Evolutionary conservation across 1,139 yeast species (phyloP), one percentile per base, ranked within the genome.

Genomic region (Diutina pseudorugosa): DNA sequence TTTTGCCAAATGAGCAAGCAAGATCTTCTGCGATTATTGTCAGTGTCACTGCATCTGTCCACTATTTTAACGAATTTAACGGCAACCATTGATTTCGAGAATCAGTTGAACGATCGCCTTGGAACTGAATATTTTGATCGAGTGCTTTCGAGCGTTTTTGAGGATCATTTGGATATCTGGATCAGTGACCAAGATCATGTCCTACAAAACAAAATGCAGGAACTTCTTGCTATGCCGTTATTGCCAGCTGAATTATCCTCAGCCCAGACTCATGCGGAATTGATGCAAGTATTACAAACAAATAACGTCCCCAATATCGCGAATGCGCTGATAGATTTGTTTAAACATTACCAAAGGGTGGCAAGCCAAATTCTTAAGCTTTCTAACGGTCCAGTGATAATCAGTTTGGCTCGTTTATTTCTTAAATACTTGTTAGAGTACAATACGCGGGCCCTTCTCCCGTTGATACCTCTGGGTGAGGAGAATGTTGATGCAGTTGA

Each of bases 91-190:
- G 96, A 90, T 50, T 93, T 93, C 66, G 98, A 93, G 62, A 79
- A 76, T 57, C 81, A 73, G 58, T 71, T 91, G 51, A 83, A 83
- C 57, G 79, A 77, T 21, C 74, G 77, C 53, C 85, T 85, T 64
- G 66, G 66, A 16, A 65, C 71, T 2, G 60, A 66, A 47, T 68
- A 64, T 11, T 73, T 77, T 58, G 73, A 75, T 47, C 77, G 76
- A 51, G 70, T 76, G 47, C 80, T 91, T 12, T 85, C 95, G 25
- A 72, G 73, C 25, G 86, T 85, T 19, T 91, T 90, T 65, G 95
- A 88, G 62, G 96, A 97, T 2, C 88, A 85, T 61, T 71, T 93
- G 53, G 77, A 78, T 47, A 68, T 88, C 9, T 94, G 98, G 96
- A 82, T 93, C n/a, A 82, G 81, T 33, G 86, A 88, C 61, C 98